Base-by-base conservation (phyloP, 192 early-diverging fungal species). In the Podila epicladia region DNA sequence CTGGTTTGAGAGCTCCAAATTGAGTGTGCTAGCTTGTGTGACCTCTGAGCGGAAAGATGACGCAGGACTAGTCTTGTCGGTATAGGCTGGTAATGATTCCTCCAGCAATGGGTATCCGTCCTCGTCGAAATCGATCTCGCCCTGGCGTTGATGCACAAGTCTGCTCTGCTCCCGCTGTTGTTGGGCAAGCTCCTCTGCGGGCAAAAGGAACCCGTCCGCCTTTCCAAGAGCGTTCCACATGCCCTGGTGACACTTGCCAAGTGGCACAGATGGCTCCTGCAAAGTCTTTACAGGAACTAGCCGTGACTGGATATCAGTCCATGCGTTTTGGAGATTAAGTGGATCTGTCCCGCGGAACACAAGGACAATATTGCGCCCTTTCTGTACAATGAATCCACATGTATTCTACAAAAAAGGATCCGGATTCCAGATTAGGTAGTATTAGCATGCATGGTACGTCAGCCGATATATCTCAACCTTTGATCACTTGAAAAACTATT, bases 331-430 rank as follows among this genome's bases (percentile, higher is more conserved):
- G 32, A 89, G 84, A 63, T 89, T 89, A 31, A 89, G 65, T 31
- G 88, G 88, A 68, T 89, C 87, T 4, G 88, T 84, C 48, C 86
- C 88, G 63, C 88, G 83, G 49, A 89, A 89, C 22, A 89, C 88
- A 6, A 89, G 59, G 6, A 89, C 50, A 59, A 87, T 87, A n/a
- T 86, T 82, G 62, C 87, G 78, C 45, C 87, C 83, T 51, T 87
- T 89, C 61, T 87, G 86, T 9, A 84, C 82, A 67, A 86, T 82
- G 58, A 83, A 89, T 24, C 83, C 86, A 61, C 85, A 86, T 9
- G 86, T 74, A 49, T 89, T 89, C 85, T 87, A 59, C 26, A 35
- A 33, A 28, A 41, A 28, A 41, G 20, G 5, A 55, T 74, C 45
- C 35, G 58, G 5, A 59, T 29, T 37, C 38, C 9, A 59, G 37